Conservation (phyloP, 2,329 filamentous ascomycete genomes). For the Helminthosporium solani region DNA sequence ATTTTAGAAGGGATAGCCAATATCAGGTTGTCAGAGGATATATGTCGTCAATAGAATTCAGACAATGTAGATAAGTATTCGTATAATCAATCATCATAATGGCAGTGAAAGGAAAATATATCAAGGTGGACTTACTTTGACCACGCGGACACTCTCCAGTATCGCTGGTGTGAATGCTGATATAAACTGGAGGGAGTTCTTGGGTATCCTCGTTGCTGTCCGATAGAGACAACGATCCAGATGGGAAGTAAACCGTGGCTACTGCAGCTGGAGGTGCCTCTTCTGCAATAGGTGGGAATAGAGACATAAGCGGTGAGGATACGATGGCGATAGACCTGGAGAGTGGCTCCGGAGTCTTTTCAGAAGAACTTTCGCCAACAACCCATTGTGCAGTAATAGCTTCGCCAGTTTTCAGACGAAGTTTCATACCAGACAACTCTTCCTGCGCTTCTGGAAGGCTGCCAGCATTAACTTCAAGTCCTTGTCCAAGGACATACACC, state of each 20-base stretch:
- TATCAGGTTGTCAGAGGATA: slow-evolving; percentile 87
- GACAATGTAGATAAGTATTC: slow-evolving; percentile 99
- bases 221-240: slow-evolving; percentile 52
- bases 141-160: slow-evolving; percentile 85
- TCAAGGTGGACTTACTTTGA: slow-evolving; percentile 73
- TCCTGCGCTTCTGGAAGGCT: slow-evolving; percentile 7
- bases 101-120: slow-evolving; percentile 26
- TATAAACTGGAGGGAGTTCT: slow-evolving; percentile 53
- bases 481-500: slow-evolving; percentile 81
- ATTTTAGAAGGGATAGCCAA: slow-evolving; percentile 36
- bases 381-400: slow-evolving; percentile 58
- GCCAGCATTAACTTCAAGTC: slow-evolving; percentile 46
- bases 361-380: slow-evolving; percentile 45
- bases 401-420: slow-evolving; percentile 60
- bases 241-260: slow-evolving; percentile 67
- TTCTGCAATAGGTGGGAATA: slow-evolving; percentile 74
- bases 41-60: slow-evolving; percentile 86
- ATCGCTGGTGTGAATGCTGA: slow-evolving; percentile 79
- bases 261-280: slow-evolving; percentile 74
- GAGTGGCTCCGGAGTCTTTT: slow-evolving; percentile 28
- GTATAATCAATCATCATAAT: slow-evolving; percentile 79
- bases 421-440: slow-evolving; percentile 32
- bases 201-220: slow-evolving; percentile 18
- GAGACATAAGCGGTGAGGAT: slow-evolving; percentile 60
- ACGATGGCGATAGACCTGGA: slow-evolving; percentile 69